Evolutionary conservation across 2,329 filamentous ascomycete genomes (phyloP).

Genomic region (Ustulina deusta): DNA sequence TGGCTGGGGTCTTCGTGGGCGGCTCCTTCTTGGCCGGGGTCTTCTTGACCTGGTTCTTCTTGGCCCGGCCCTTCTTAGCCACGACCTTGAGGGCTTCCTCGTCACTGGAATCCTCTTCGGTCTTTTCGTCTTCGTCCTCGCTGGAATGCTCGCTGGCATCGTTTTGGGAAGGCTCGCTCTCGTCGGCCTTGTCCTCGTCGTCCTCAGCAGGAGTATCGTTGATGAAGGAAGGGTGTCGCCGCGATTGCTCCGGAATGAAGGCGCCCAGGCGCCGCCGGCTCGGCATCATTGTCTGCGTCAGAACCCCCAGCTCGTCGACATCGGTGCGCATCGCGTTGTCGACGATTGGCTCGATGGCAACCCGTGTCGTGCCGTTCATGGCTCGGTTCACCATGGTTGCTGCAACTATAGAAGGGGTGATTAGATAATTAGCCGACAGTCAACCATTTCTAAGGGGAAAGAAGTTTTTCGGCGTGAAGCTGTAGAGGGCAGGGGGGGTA

Average conservation of each 20-base stretch:
- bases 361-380: constrained; percentile 34
- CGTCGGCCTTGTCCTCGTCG: not conserved
- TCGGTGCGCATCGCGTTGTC: not conserved
- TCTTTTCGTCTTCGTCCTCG: not conserved
- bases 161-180: not conserved
- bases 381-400: constrained; percentile 28
- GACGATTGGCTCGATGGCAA: constrained; percentile 41
- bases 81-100: no score
- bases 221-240: constrained; percentile 7
- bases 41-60: no score
- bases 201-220: not conserved
- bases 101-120: not conserved
- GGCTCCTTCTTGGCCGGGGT: no score
- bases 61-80: no score
- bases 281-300: constrained; percentile 14
- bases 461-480: not conserved
- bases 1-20: no score
- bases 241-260: not conserved
- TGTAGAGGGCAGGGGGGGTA: no score
- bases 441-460: not conserved
- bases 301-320: not conserved
- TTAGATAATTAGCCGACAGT: not conserved
- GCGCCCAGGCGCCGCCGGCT: not conserved
- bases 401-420: constrained; percentile 13
- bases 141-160: not conserved